Evolutionary conservation across 345 rosid genomes (phyloP), one percentile per base, ranked within the genome.

Genomic region (Salix viminalis): DNA sequence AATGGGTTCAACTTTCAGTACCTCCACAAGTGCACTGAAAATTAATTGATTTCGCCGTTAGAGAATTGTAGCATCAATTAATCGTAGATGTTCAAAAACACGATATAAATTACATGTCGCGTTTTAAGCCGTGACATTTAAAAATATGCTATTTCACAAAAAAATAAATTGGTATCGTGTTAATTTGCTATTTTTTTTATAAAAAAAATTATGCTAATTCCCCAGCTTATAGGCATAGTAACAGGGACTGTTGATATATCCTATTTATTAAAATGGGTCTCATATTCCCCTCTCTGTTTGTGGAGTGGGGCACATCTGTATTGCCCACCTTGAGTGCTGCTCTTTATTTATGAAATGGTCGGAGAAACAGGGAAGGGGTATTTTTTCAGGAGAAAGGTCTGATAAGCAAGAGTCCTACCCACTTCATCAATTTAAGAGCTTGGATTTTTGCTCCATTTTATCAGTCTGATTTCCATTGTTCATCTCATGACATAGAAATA

Each of bases 401-500:
- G 28, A 37, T 69, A 37, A 64, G 32, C 28, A 44, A 77, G 56
- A 34, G 41, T 75, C 66, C 65, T 74, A 44, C 67, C 69, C 67
- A 74, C 65, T 76, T 67, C 64, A 62, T 65, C 78, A 26, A 52
- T 32, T 61, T 60, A 58, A 71, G 71, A 65, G 56, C 44, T 61
- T 9, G 65, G 66, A 69, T 54, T 73, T 62, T 65, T 73, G 73
- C 74, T 66, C 82, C 69, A 54, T 75, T 78, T 80, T 73, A 65
- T 71, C 61, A 18, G 65, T 56, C 70, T 66, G 69, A 15, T 54
- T 83, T 76, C 79, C 83, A 80, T 84, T 79, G 65, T 77, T 69
- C 79, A 84, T 85, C 79, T 82, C 46, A 85, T 82, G 77, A 80
- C 79, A 81, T 70, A 80, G 87, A 80, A 84, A 82, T 79, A 80